phyloP scores from a whole-genome alignment of 805 yeast species.

The Zygotorulaspora danielsina region DNA sequence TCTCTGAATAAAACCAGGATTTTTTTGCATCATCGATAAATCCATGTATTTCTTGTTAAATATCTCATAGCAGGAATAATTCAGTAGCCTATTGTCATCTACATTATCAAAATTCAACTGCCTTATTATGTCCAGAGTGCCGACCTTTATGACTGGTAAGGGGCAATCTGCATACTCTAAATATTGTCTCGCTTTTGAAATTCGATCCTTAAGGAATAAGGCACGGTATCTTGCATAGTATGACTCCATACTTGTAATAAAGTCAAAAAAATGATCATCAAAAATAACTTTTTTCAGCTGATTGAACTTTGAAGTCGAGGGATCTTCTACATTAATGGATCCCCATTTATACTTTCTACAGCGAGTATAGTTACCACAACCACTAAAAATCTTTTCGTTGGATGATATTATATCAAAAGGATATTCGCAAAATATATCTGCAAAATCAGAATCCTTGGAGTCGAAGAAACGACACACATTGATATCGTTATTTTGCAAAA shows the following conservation, averaged over 20 bases:
- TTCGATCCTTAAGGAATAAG: slow-evolving; percentile 50
- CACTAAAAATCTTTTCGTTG: slow-evolving; percentile 42
- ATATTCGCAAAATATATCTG: slow-evolving; percentile 40
- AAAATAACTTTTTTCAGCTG: slow-evolving; percentile 61
- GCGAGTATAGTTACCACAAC: slow-evolving; percentile 49
- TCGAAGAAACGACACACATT: slow-evolving; percentile 50
- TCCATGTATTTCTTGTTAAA: slow-evolving; percentile 40
- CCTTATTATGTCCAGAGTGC: slow-evolving; percentile 9
- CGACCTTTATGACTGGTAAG: slow-evolving; percentile 2
- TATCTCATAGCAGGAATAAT: slow-evolving; percentile 39
- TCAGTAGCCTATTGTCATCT: slow-evolving; percentile 35
- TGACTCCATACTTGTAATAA: slow-evolving; percentile 70
- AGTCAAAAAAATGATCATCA: slow-evolving; percentile 69
- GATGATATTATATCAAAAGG: slow-evolving; percentile 78
- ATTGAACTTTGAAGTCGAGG: slow-evolving; percentile 69
- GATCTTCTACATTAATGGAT: slow-evolving; percentile 73
- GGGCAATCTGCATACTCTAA: neutral
- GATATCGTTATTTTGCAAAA: slow-evolving; percentile 53
- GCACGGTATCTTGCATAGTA: slow-evolving; percentile 67
- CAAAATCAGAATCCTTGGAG: slow-evolving; percentile 34
- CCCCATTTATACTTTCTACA: slow-evolving; percentile 89
- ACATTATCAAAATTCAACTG: slow-evolving; percentile 27
- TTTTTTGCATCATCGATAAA: slow-evolving; percentile 39
- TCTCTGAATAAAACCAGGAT: slow-evolving; percentile 44
- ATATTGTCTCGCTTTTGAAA: slow-evolving; percentile 29